Percentiles rank a stretch among this genome's conserved stretches.
phyloP scores from a whole-genome alignment of 2,329 filamentous ascomycete genomes.

The Graphiopsis chlorocephala region DNA sequence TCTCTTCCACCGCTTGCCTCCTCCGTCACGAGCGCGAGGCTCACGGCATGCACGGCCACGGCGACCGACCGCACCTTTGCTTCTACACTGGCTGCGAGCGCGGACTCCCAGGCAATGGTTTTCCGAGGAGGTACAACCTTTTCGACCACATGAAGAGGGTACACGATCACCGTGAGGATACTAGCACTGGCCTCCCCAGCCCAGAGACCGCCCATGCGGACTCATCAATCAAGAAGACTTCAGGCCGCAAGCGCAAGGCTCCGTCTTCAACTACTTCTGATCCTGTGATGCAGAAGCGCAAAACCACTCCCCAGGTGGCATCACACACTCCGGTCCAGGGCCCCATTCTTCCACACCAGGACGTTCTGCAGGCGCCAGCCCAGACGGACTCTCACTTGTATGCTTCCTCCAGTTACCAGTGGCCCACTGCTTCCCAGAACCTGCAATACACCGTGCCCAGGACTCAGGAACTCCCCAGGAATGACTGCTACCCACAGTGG shows the following conservation, averaged over 20 bases:
- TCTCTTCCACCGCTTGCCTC: constrained; percentile 92
- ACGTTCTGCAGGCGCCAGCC: background rate
- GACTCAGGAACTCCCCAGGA: constrained; percentile 14
- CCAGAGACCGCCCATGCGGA: constrained; percentile 13
- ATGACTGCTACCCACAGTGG: constrained; percentile 27
- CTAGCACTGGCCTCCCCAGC: constrained; percentile 13
- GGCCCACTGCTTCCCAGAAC: background rate
- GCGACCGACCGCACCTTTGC: constrained; percentile 88
- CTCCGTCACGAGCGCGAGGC: constrained; percentile 94
- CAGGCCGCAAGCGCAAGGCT: constrained; percentile 31
- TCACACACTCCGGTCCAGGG: constrained; percentile 14
- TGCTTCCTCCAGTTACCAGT: background rate
- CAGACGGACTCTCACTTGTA: background rate
- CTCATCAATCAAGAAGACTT: constrained; percentile 21
- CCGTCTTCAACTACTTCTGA: constrained; percentile 21
- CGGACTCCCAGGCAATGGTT: constrained; percentile 76
- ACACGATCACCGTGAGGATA: constrained; percentile 57
- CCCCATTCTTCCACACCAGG: constrained; percentile 11
- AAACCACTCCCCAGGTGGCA: constrained; percentile 7
- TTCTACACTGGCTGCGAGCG: constrained; percentile 84
- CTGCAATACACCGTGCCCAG: constrained; percentile 12
- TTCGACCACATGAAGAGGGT: constrained; percentile 97
- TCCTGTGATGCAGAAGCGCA: constrained; percentile 21
- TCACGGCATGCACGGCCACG: constrained; percentile 92
- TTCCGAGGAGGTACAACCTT: constrained; percentile 92